Base-by-base conservation (phyloP, 2,329 filamentous ascomycete genomes). In the Tolypocladium ovalisporum region DNA sequence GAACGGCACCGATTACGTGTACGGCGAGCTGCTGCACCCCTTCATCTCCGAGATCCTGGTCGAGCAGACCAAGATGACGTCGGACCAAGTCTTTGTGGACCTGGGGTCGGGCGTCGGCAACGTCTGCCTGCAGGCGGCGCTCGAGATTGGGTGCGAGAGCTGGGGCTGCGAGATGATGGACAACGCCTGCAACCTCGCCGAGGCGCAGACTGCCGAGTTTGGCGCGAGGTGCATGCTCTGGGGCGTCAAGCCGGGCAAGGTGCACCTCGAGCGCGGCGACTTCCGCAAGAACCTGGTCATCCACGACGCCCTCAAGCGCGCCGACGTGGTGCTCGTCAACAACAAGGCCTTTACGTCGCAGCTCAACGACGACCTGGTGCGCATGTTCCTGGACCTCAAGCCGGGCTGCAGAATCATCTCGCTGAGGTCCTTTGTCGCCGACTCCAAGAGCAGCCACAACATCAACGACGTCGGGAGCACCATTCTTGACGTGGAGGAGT, bases 101-200 rank as follows among this genome's bases (percentile, higher is more conserved):
- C 80, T 99, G 17, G 94, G 94, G 54, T 97, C 93, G 2, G 94
- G 94, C 35, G 94, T 97, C 19, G 94, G 93, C 53, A 99, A 97
- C 68, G 93, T 97, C 3, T 91, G 94, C 32, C 77, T 99, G 54
- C 94, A 99, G 71, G 91, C 93, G 2, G 94, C 94, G 0, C 81
- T 99, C 24, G 90, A 99, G 71, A 85, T 93, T 55, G 94, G 94
- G 22, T 96, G 91, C 70, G 90, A 96, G 69, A 93, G 88, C 71
- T 97, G 91, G 87, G 94, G 94, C 34, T 96, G 93, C 66, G 94
- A 99, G 72, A 90, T 95, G 80, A 96, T 97, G 90, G 81, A 87
- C 58, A 95, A 94, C 60, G 90, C 92, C 2, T 92, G 88, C 75
- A 85, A 86, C 57, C 81, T 96, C 36, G 94, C 90, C 9, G 84